Base-by-base conservation (phyloP, 179 eudicot genomes). In the Spinacia oleracea region DNA sequence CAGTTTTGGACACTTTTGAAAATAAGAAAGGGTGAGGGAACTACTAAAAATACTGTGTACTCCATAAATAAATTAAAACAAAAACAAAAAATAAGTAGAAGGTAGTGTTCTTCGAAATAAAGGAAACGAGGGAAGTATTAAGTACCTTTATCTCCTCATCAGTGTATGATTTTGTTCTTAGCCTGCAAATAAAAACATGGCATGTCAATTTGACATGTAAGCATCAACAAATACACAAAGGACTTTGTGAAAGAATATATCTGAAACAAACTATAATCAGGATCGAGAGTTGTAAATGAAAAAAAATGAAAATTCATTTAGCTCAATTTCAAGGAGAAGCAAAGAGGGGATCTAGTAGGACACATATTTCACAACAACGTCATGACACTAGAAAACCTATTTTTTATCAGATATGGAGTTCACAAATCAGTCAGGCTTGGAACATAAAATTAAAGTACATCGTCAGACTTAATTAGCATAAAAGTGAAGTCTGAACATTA, bases 141-240 rank as follows among this genome's bases (percentile, higher is more conserved):
- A 43, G 50, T 88, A 96, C 99, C 98, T 96, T 96, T 73, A 96
- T 93, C 85, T 96, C 98, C 20, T 87, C 89, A 74, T 96, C 98
- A 2, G 96, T 89, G 84, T 96, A 93, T 15, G 98, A 93, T 72
- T 86, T 86, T 81, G 87, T 80, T 66, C 98, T 91, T 82, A 78
- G 75, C 90, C 99, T 96, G 90, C 65, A 51, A 46, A 74, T 51
- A 63, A 73, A n/a, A 76, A 70, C 53, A 20, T 38, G 51, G 11
- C 70, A 69, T 53, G 73, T 80, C 75, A 56, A 64, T 55, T 69
- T 42, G 35, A 79, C 40, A 34, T 55, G 32, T 34, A 29, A 68
- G 68, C 45, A 62, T 60, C 46, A 65, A 29, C 45, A 23, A 35
- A 72, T n/a, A 15, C 20, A 31, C 9, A n/a, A 15, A 60, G 11